Conservation (phyloP, 352 stramenopile genomes). For the Globisporangium cystogenes region DNA sequence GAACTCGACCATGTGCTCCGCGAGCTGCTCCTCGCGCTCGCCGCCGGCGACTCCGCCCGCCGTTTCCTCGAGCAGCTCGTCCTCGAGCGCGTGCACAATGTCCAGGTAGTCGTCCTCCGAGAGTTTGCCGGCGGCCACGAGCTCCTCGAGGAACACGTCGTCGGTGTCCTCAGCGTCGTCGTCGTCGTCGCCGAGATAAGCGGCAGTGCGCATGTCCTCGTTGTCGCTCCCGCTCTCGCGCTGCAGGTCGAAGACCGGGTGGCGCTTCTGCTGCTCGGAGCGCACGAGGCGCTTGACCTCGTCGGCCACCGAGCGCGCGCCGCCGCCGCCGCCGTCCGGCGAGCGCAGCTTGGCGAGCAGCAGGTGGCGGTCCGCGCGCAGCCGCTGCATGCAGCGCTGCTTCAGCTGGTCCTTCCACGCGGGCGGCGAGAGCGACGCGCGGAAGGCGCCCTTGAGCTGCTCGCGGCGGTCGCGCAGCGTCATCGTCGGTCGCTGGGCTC, state of each 20-base stretch:
- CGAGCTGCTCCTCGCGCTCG: conserved; percentile 31
- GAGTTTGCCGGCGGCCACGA: conserved; percentile 49
- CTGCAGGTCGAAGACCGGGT: neutral
- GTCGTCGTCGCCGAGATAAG: neutral
- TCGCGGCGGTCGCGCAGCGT: conserved; percentile 11
- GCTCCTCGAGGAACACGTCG: conserved; percentile 52
- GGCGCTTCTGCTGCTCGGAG: conserved; percentile 23
- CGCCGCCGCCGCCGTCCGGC: conserved; percentile 34
- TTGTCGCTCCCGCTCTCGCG: neutral
- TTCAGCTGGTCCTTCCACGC: conserved; percentile 76
- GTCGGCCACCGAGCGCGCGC: conserved; percentile 40
- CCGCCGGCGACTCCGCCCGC: conserved; percentile 17
- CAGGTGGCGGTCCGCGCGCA: conserved; percentile 51
- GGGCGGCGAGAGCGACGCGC: conserved; percentile 53
- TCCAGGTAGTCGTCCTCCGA: conserved; percentile 71
- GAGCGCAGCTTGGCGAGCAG: conserved; percentile 62
- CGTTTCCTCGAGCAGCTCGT: conserved; percentile 49
- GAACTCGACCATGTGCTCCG: conserved; percentile 57
- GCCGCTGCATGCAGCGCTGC: conserved; percentile 60
- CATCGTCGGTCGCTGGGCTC: conserved; percentile 9
- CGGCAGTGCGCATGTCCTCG: conserved; percentile 5
- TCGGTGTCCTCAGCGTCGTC: conserved; percentile 2
- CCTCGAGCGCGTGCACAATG: conserved; percentile 67
- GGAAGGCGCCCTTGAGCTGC: conserved; percentile 19
- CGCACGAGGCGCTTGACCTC: conserved; percentile 61